Evolutionary conservation across 2,329 filamentous ascomycete species (phyloP), one percentile per base, ranked within the genome.

Genomic region (Aspergillus hiratsukae): DNA sequence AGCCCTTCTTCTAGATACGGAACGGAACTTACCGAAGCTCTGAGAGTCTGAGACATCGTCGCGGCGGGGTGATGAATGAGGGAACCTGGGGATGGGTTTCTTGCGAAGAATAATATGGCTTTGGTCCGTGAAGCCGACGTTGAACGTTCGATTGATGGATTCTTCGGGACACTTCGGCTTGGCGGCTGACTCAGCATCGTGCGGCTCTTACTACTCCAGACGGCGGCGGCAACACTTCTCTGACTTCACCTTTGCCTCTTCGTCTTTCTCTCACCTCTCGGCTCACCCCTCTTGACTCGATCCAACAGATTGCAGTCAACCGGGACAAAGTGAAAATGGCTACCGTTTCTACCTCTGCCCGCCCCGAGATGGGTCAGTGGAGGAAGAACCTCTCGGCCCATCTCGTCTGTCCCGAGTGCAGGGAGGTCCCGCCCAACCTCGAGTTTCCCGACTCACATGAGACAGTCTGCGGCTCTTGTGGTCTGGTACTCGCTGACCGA

Each of bases 371-470:
- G 68, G 74, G 58, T 72, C 61, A 80, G 61, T 96, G 87, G 81
- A 85, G 85, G 68, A 88, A 96, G 73, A 94, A 97, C 65, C 82
- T 97, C 57, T 95, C 90, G 72, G 88, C 91, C 69, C 86, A 87
- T 63, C 76, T 97, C 61, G 87, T 91, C 62, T 99, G 94, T 73
- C 88, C 85, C 17, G 93, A 99, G 71, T 99, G 94, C 81, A 88
- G 88, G 69, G 91, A 96, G 70, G 82, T 86, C 53, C 94, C 94
- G n/a, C 93, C 94, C 4, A 92, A 96, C 62, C 80, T 99, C 37
- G 84, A 94, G 48, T 94, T 97, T 71, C 94, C 97, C 72, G 94
- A 93, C 71, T 91, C 91, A 5, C 89, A 87, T 62, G 94, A 99
- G 74, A 90, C 95, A 72, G 91, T 99, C 54, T 99, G 94, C 72